Evolutionary conservation across 2,329 filamentous ascomycete species (phyloP).

Genomic region (Penicillium sp.): DNA sequence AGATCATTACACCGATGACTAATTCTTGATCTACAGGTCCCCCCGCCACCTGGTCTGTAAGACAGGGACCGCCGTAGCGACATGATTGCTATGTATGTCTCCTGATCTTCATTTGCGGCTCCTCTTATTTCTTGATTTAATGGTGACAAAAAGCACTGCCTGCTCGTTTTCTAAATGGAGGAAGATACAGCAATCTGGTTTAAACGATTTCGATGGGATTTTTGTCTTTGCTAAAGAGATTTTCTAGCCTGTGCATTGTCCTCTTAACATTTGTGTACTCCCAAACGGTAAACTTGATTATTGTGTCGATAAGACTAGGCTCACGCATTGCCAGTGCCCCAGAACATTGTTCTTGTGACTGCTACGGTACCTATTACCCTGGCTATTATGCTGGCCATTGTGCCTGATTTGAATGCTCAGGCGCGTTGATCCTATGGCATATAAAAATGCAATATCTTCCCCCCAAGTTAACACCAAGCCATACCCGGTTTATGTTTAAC

Average conservation of each 20-base stretch:
- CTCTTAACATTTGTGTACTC: slow-evolving; percentile 1
- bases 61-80: neutral
- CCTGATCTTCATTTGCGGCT: neutral
- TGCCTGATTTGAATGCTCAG: neutral
- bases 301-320: slow-evolving; percentile 8
- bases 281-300: slow-evolving; percentile 1
- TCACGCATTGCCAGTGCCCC: slow-evolving; percentile 1
- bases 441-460: neutral
- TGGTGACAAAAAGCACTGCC: slow-evolving; percentile 9
- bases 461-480: neutral
- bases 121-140: neutral
- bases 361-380: neutral
- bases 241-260: slow-evolving; percentile 4
- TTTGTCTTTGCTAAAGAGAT: slow-evolving; percentile 15
- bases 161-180: slow-evolving; percentile 9
- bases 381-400: neutral
- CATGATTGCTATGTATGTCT: neutral
- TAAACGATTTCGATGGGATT: slow-evolving; percentile 8
- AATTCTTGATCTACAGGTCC: slow-evolving; percentile 40
- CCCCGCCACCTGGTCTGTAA: slow-evolving; percentile 54
- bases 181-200: slow-evolving; percentile 17
- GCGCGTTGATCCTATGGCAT: neutral
- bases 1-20: neutral
- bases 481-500: neutral
- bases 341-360: neutral